Evolutionary conservation across 1,284 basidiomycete species (phyloP).

Genomic region (Mycosarcoma maydis): DNA sequence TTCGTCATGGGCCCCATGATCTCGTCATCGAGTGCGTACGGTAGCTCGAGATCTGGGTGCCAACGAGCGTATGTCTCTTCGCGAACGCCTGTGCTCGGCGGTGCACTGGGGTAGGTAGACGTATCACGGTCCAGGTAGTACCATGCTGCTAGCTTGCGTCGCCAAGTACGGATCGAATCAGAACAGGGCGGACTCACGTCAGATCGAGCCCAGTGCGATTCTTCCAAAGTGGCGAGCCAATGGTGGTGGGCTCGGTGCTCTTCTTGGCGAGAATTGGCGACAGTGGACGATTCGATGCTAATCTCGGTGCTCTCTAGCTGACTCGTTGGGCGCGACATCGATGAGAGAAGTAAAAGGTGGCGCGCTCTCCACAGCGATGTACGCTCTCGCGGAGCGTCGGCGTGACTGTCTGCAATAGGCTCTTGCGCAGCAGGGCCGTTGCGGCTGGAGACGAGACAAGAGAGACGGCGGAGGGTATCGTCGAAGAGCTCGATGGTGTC

Average conservation of each 20-base stretch:
- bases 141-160: constrained; percentile 39
- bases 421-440: background rate
- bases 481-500: constrained; percentile 41
- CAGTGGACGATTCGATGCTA: background rate
- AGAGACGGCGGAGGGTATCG: constrained; percentile 33
- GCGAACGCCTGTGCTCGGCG: background rate
- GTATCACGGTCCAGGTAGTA: constrained; percentile 33
- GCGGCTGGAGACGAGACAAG: constrained; percentile 21
- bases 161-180: constrained; percentile 26
- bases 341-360: constrained; percentile 30
- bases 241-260: constrained; percentile 26
- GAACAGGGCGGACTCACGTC: constrained; percentile 10
- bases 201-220: constrained; percentile 21
- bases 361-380: constrained; percentile 34
- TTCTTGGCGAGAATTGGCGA: background rate
- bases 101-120: constrained; percentile 15
- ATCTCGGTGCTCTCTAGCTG: background rate
- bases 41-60: constrained; percentile 32
- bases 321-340: constrained; percentile 14
- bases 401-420: too few species aligned
- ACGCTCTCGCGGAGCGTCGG: constrained; percentile 21
- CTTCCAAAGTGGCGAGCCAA: constrained; percentile 32
- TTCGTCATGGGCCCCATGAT: constrained; percentile 14
- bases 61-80: constrained; percentile 24
- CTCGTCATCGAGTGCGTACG: constrained; percentile 32